phyloP scores from a whole-genome alignment of 2,329 filamentous ascomycete species.

The Domatiomyces globalis region DNA sequence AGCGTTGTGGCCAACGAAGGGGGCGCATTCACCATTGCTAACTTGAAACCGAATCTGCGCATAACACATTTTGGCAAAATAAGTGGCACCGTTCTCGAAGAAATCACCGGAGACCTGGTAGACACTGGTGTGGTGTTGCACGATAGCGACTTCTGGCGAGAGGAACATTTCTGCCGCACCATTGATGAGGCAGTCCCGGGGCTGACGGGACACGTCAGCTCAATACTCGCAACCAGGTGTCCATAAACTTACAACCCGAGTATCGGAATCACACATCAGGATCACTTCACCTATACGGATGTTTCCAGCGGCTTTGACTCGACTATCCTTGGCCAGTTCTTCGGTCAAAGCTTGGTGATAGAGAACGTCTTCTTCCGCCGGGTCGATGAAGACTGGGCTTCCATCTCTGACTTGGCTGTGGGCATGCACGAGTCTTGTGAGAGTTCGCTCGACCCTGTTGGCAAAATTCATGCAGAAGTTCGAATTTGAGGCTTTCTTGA shows the following conservation, averaged over 20 bases:
- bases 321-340: constrained; percentile 39
- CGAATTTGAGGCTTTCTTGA: constrained; percentile 5
- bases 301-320: constrained; percentile 55
- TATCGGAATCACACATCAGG: constrained; percentile 56
- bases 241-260: constrained; percentile 34
- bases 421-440: constrained; percentile 6
- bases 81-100: constrained; percentile 64
- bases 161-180: constrained; percentile 56
- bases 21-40: constrained; percentile 55
- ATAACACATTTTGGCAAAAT: constrained; percentile 67
- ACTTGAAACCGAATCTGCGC: constrained; percentile 57
- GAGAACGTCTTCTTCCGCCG: constrained; percentile 6
- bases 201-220: constrained; percentile 22
- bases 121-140: constrained; percentile 58
- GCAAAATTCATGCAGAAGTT: constrained; percentile 7
- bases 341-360: constrained; percentile 24
- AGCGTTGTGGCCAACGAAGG: constrained; percentile 66
- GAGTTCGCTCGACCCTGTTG: constrained; percentile 6
- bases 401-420: constrained; percentile 7
- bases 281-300: constrained; percentile 71
- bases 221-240: constrained; percentile 1
- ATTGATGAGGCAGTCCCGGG: constrained; percentile 52
- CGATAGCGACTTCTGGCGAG: constrained; percentile 53
- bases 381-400: constrained; percentile 8
- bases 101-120: constrained; percentile 59